These are phyloP conservation scores for Fraxinus greggii DNA, from an alignment of 305 asterid species.

Conservation along the genomic window DNA sequence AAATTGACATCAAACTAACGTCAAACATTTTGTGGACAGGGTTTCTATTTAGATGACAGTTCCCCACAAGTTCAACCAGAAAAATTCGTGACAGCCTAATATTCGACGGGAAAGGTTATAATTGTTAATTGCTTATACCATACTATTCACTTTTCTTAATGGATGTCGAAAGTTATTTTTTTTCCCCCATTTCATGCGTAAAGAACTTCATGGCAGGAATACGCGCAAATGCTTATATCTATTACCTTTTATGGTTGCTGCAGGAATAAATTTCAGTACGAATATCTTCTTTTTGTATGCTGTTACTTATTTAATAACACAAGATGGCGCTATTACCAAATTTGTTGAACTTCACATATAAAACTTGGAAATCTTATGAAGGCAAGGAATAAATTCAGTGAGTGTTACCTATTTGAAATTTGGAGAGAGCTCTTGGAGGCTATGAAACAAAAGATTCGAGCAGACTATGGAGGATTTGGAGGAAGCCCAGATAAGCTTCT, in stretches of 20 bases:
- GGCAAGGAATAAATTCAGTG: slow-evolving; percentile 48
- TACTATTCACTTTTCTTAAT: neutral
- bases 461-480: slow-evolving; percentile 76
- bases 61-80: slow-evolving; percentile 55
- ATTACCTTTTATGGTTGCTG: slow-evolving; percentile 48
- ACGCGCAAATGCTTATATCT: slow-evolving; percentile 26
- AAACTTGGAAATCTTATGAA: slow-evolving; percentile 40
- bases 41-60: slow-evolving; percentile 64
- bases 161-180: neutral
- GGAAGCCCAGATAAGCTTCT: slow-evolving; percentile 91
- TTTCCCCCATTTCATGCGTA: slow-evolving; percentile 5
- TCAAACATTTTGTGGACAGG: slow-evolving; percentile 44
- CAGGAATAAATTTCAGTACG: slow-evolving; percentile 67
- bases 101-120: slow-evolving; percentile 82
- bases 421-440: slow-evolving; percentile 84
- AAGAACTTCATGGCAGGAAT: slow-evolving; percentile 11
- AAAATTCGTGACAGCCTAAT: slow-evolving; percentile 76
- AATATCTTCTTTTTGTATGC: slow-evolving; percentile 54
- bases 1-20: neutral
- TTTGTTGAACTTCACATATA: slow-evolving; percentile 42
- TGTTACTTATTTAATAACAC: slow-evolving; percentile 47
- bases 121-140: slow-evolving; percentile 12
- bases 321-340: slow-evolving; percentile 52
- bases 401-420: slow-evolving; percentile 63
- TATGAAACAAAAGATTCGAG: slow-evolving; percentile 90